Evolutionary conservation across 352 stramenopile species (phyloP).

Genomic region (Chrysophaeum taylorii): DNA sequence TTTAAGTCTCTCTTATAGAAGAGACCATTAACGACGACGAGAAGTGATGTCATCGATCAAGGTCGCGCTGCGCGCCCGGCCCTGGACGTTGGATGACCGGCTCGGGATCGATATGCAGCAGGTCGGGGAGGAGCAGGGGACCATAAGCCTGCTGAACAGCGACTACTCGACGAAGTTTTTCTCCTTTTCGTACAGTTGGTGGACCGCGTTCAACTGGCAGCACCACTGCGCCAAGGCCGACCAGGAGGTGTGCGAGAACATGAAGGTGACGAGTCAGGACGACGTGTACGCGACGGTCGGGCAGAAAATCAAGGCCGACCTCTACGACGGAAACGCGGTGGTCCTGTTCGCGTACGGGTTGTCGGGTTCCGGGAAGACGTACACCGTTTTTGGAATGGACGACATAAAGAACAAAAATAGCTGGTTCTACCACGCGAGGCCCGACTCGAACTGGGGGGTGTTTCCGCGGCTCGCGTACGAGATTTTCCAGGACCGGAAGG

Average conservation of each 20-base stretch:
- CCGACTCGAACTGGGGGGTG: slow-evolving; percentile 69
- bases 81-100: slow-evolving; percentile 19
- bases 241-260: slow-evolving; percentile 38
- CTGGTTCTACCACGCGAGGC: slow-evolving; percentile 75
- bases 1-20: no score
- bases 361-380: slow-evolving; percentile 78
- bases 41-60: slow-evolving; percentile 30
- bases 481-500: slow-evolving; percentile 80
- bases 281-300: slow-evolving; percentile 72
- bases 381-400: slow-evolving; percentile 64
- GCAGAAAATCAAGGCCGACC: slow-evolving; percentile 76
- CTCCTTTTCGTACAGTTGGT: slow-evolving; percentile 80
- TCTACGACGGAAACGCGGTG: slow-evolving; percentile 75
- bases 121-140: slow-evolving; percentile 55
- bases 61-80: slow-evolving; percentile 34
- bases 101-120: slow-evolving; percentile 12
- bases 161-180: slow-evolving; percentile 82
- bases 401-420: slow-evolving; percentile 10
- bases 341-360: slow-evolving; percentile 83
- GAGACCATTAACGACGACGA: no score
- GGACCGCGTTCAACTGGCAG: slow-evolving; percentile 80
- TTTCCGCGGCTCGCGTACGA: slow-evolving; percentile 80
- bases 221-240: slow-evolving; percentile 29
- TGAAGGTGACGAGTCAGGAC: slow-evolving; percentile 75
- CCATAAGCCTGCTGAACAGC: slow-evolving; percentile 64